These are phyloP conservation scores for Crepidotus variabilis DNA, from an alignment of 768 basidiomycete genomes.

Conservation along the genomic window DNA sequence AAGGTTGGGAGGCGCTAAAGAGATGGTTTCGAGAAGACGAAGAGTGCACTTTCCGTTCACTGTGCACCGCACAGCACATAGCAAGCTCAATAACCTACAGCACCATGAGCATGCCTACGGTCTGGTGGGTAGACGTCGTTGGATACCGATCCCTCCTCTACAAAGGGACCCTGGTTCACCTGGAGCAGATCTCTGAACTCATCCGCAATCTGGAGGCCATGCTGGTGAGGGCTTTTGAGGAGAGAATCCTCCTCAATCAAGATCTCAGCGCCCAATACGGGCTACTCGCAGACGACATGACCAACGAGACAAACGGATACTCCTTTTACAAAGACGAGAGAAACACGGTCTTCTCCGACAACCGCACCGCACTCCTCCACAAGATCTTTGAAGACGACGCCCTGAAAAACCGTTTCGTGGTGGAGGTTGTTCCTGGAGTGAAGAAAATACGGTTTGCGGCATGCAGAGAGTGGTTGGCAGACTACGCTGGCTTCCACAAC, in stretches of 20 bases:
- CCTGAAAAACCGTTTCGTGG: too few relatives aligned
- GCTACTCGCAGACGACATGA: conserved; percentile 15
- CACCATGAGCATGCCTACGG: conserved; percentile 8
- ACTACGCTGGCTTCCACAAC: conserved; percentile 6
- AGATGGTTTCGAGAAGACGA: conserved; percentile 13
- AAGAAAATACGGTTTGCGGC: neutral
- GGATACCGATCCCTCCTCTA: conserved; percentile 11
- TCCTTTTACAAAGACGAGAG: conserved; percentile 13
- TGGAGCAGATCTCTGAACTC: conserved; percentile 6
- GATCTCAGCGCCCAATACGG: conserved; percentile 9
- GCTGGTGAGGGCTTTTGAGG: conserved; percentile 13
- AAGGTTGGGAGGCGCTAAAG: neutral
- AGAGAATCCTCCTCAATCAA: conserved; percentile 11
- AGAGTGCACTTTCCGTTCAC: conserved; percentile 12
- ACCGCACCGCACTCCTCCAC: neutral
- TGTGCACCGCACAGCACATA: conserved; percentile 16
- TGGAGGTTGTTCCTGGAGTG: neutral
- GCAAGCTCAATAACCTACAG: conserved; percentile 11
- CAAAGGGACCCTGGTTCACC: conserved; percentile 10
- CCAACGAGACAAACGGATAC: conserved; percentile 12
- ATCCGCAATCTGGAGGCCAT: conserved; percentile 7
- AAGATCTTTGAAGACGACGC: too few relatives aligned
- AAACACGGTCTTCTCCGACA: conserved; percentile 7
- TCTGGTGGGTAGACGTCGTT: conserved; percentile 17
- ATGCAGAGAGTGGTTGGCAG: conserved; percentile 2